Evolutionary conservation across 768 basidiomycete species (phyloP), one percentile per base, ranked within the genome.

Genomic region (Lactarius deliciosus): DNA sequence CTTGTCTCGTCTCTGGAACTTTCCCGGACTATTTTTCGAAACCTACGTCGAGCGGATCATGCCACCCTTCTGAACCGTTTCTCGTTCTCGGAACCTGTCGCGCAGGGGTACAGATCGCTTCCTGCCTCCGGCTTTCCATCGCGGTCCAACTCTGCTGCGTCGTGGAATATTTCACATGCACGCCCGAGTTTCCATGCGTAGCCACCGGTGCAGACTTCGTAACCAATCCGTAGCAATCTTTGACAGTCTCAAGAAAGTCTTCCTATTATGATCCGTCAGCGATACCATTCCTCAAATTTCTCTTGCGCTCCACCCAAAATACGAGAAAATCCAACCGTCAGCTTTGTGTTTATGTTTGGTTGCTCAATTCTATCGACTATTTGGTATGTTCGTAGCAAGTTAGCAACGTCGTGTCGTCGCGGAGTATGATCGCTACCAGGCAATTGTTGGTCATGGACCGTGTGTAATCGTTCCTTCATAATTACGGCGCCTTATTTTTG

Each of bases 311-410:
- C 25, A 41, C 54, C 25, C 40, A 55, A 50, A n/a, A 55, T 11
- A 63, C 32, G 16, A 22, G 40, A 43, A 61, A 53, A 53, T 40
- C 13, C 22, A 36, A 22, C 20, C 11, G 38, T n/a, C 20, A 32
- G 1, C n/a, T 60, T 45, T 40, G 47, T 53, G 40, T 43, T 22
- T 54, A 57, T 59, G 61, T 66, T 66, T 59, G 22, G 13, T 63
- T 69, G 68, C 68, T 69, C 68, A 69, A 68, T 69, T 62, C 65
- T 69, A 69, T 62, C 20, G 58, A 34, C 54, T 60, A 68, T 68
- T 34, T 68, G 66, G 62, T 60, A 55, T 38, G 53, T 55, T 41
- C 30, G 16, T n/a, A n/a, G n/a, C n/a, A n/a, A n/a, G n/a, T n/a
- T 34, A 15, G 10, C 28, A 11, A 20, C 11, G 18, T 20, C n/a